phyloP scores from a whole-genome alignment of 768 basidiomycete species.

The Collybia sordida region DNA sequence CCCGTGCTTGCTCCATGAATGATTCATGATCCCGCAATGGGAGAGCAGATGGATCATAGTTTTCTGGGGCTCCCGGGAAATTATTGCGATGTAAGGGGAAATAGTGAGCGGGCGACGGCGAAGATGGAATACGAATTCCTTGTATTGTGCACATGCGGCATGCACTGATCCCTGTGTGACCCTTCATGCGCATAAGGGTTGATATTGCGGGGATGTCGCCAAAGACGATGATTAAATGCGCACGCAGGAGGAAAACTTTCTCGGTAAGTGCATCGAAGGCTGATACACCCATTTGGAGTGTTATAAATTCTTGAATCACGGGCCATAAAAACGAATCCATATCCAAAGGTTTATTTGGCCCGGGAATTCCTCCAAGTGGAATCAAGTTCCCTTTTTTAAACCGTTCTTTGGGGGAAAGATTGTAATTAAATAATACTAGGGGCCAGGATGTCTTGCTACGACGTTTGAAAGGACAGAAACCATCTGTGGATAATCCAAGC shows the following conservation, averaged over 20 bases:
- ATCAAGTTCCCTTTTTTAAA: not conserved
- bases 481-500: slow-evolving; percentile 36
- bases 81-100: too few relatives aligned
- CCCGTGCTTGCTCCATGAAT: too few relatives aligned
- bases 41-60: too few relatives aligned
- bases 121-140: slow-evolving; percentile 20
- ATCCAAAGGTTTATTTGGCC: not conserved
- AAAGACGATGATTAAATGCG: not conserved
- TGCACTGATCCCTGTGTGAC: slow-evolving; percentile 37
- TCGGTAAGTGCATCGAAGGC: too few relatives aligned
- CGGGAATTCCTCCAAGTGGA: not conserved
- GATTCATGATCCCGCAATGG: too few relatives aligned
- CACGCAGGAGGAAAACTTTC: too few relatives aligned
- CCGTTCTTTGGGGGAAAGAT: slow-evolving; percentile 20
- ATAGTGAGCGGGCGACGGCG: slow-evolving; percentile 35
- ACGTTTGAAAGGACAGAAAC: slow-evolving; percentile 33
- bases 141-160: slow-evolving; percentile 36
- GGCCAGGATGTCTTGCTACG: slow-evolving; percentile 33
- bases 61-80: too few relatives aligned
- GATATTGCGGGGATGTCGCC: slow-evolving; percentile 22
- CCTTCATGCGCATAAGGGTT: slow-evolving; percentile 34
- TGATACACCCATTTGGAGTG: slow-evolving; percentile 37
- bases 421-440: slow-evolving; percentile 33
- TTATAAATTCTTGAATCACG: not conserved
- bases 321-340: not conserved